Conservation (phyloP, 345 rosid species). For the Gossypium mustelinum region DNA sequence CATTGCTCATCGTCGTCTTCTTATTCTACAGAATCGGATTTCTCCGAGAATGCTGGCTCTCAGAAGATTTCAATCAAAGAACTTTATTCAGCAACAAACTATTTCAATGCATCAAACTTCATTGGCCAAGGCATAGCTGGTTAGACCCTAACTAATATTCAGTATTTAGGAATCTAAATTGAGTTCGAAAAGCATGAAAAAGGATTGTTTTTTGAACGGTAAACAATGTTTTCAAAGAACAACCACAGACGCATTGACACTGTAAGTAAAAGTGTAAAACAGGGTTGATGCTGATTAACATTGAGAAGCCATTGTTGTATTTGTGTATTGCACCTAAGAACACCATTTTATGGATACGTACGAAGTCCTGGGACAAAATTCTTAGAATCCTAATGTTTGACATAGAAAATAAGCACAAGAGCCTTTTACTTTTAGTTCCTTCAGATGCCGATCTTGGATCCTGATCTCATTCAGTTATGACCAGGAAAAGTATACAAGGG, state of each 20-base stretch:
- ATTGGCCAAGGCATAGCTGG: constrained; percentile 66
- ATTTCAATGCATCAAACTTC: constrained; percentile 43
- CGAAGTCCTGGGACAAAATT: not conserved
- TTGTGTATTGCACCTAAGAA: not conserved
- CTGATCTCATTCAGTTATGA: constrained; percentile 6
- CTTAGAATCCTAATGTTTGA: not conserved
- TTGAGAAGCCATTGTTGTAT: not conserved
- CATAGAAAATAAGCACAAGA: not conserved
- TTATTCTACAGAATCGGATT: constrained; percentile 20
- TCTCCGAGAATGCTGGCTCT: constrained; percentile 20
- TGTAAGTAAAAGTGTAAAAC: not conserved
- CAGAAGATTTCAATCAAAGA: constrained; percentile 40
- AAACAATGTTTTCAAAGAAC: too few relatives aligned
- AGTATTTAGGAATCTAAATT: not conserved
- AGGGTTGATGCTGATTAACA: not conserved
- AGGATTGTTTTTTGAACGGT: not conserved
- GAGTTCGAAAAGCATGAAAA: not conserved
- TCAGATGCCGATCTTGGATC: not conserved
- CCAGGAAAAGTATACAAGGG: constrained; percentile 65
- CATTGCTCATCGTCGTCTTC: not conserved
- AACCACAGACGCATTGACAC: too few relatives aligned
- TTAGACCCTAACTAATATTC: constrained; percentile 22
- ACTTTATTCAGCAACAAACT: constrained; percentile 48
- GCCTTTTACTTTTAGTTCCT: not conserved
- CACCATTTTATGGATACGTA: not conserved